phyloP scores from a whole-genome alignment of 2,329 filamentous ascomycete species.

The Aspergillus spinulosporus region DNA sequence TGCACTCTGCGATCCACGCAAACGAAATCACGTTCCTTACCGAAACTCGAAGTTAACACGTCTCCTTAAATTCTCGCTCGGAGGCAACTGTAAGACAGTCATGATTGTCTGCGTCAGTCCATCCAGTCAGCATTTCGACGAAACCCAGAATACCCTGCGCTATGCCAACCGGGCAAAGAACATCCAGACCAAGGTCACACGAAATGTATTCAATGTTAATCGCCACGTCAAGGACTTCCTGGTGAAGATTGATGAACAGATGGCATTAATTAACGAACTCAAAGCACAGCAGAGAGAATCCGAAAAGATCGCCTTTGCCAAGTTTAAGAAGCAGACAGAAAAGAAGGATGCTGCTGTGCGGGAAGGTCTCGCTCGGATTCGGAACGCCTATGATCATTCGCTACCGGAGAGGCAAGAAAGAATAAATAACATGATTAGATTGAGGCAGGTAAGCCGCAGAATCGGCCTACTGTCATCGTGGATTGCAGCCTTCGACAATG shows the following conservation, averaged over 20 bases:
- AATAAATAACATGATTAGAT: slow-evolving; percentile 73
- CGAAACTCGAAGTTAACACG: slow-evolving; percentile 96
- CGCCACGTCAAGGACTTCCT: slow-evolving; percentile 98
- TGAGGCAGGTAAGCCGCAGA: slow-evolving; percentile 78
- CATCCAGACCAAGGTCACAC: slow-evolving; percentile 98
- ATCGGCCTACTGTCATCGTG: slow-evolving; percentile 85
- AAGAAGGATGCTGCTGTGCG: slow-evolving; percentile 74
- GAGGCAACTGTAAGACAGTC: slow-evolving; percentile 97
- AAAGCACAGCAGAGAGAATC: slow-evolving; percentile 89
- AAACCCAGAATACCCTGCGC: slow-evolving; percentile 95
- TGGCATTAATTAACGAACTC: slow-evolving; percentile 93
- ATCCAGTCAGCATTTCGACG: slow-evolving; percentile 94
- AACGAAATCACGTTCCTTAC: slow-evolving; percentile 92
- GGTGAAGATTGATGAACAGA: slow-evolving; percentile 98
- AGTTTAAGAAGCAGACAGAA: slow-evolving; percentile 86
- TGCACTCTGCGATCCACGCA: slow-evolving; percentile 88
- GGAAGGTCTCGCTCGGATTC: slow-evolving; percentile 78
- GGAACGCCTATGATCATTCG: slow-evolving; percentile 80
- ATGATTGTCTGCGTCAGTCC: slow-evolving; percentile 99
- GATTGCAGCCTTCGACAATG: slow-evolving; percentile 85
- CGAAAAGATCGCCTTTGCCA: slow-evolving; percentile 76
- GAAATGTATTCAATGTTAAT: slow-evolving; percentile 98
- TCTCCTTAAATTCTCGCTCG: slow-evolving; percentile 92
- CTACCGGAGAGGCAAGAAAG: slow-evolving; percentile 75
- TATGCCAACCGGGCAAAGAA: slow-evolving; percentile 99